Evolutionary conservation across 2,329 filamentous ascomycete genomes (phyloP).

Genomic region (Apiospora kogelbergensis): DNA sequence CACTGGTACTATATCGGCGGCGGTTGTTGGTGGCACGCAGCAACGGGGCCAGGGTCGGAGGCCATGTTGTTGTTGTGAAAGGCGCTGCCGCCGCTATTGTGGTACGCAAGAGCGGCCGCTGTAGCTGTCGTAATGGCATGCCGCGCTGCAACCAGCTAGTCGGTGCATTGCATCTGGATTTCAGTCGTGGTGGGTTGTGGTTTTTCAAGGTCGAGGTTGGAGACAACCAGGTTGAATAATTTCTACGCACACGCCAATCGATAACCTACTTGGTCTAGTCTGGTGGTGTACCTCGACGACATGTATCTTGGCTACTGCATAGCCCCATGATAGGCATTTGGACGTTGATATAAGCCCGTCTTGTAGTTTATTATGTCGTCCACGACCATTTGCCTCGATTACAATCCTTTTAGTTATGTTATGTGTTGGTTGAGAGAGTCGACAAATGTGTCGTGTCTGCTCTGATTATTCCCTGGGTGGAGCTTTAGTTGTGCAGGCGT

Average conservation of each 20-base stretch:
- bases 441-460: no score
- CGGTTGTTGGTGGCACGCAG: constrained; percentile 21
- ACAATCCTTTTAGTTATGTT: no score
- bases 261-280: neutral
- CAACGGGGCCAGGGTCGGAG: neutral
- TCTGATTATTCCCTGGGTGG: neutral
- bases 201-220: neutral
- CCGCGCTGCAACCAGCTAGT: constrained; percentile 25
- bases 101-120: constrained; percentile 31
- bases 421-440: no score
- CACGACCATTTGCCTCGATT: no score
- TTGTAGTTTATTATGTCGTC: no score
- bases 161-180: constrained; percentile 25
- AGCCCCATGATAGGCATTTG: neutral
- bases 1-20: neutral
- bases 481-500: neutral
- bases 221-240: neutral
- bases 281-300: neutral
- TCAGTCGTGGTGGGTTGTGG: neutral
- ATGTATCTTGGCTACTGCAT: neutral
- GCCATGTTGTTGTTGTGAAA: constrained; percentile 15
- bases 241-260: neutral
- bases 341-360: no score
- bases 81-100: constrained; percentile 22
- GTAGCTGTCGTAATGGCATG: constrained; percentile 34